Evolutionary conservation across 169 alveolate genomes (phyloP).

Genomic region (Besnoitia besnoiti): DNA sequence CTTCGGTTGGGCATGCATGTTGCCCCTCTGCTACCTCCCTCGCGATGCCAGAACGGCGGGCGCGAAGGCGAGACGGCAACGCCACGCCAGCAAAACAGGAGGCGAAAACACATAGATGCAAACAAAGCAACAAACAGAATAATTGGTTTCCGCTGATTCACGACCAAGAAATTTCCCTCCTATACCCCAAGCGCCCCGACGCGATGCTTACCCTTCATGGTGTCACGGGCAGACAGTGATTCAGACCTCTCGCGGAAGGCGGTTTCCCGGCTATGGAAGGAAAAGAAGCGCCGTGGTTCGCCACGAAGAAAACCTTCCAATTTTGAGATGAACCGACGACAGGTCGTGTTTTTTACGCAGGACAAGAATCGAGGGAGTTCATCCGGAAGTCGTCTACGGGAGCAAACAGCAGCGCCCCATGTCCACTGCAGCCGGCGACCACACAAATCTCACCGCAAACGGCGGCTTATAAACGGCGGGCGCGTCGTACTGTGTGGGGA

Average conservation of each 20-base stretch:
- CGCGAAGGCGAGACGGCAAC: not conserved
- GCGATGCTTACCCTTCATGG: not conserved
- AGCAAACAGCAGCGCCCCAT: not conserved
- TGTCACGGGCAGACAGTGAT: not conserved
- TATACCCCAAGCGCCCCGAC: not conserved
- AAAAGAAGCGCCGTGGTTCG: not conserved
- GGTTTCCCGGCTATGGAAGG: not conserved
- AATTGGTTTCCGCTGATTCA: too few relatives aligned
- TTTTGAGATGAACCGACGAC: not conserved
- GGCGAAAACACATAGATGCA: too few relatives aligned
- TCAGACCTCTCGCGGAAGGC: not conserved
- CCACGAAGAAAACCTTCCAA: not conserved
- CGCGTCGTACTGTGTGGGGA: not conserved
- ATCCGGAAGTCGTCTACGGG: not conserved
- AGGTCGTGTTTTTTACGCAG: not conserved
- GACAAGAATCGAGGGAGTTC: not conserved
- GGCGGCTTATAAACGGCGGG: not conserved
- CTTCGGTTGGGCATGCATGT: not conserved
- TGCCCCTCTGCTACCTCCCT: not conserved
- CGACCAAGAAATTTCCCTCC: not conserved
- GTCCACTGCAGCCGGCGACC: not conserved
- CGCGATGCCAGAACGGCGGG: too few relatives aligned
- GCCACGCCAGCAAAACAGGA: too few relatives aligned
- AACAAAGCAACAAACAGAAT: not conserved
- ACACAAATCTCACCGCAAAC: not conserved